These are phyloP conservation scores for Leccinum olivaceopallidum DNA, from an alignment of 768 basidiomycete species.

Conservation along the genomic window DNA sequence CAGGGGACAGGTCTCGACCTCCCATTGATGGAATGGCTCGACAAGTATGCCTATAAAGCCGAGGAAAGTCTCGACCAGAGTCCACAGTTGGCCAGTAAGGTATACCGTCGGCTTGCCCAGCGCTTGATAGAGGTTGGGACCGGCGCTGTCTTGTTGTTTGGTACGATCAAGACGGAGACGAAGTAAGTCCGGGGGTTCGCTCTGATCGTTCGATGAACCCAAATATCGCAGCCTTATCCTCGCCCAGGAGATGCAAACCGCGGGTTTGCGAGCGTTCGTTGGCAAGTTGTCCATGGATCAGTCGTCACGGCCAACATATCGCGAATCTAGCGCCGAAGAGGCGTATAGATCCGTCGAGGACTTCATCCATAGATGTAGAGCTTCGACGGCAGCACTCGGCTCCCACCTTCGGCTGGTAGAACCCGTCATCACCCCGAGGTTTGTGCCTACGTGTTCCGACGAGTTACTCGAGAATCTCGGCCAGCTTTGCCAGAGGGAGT, in stretches of 20 bases:
- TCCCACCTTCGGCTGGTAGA: conserved; percentile 56
- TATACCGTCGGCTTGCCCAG: conserved; percentile 66
- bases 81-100: conserved; percentile 55
- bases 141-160: conserved; percentile 75
- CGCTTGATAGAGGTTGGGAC: conserved; percentile 77
- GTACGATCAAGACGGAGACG: conserved; percentile 78
- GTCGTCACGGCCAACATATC: conserved; percentile 68
- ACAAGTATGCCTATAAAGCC: conserved; percentile 79
- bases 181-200: conserved; percentile 54
- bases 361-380: conserved; percentile 56
- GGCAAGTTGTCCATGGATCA: conserved; percentile 93
- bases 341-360: conserved; percentile 52
- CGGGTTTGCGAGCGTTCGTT: conserved; percentile 78
- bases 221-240: conserved; percentile 61
- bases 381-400: conserved; percentile 41
- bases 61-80: conserved; percentile 74
- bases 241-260: conserved; percentile 67
- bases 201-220: not conserved
- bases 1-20: conserved; percentile 86
- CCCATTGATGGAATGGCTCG: conserved; percentile 82
- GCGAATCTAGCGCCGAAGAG: conserved; percentile 53
- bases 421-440: conserved; percentile 87
- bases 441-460: conserved; percentile 85
- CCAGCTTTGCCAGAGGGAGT: conserved; percentile 44
- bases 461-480: conserved; percentile 66